Percentiles rank a stretch among this genome's conserved stretches.
phyloP scores from a whole-genome alignment of 352 stramenopile species.

The Globisporangium parvum region DNA sequence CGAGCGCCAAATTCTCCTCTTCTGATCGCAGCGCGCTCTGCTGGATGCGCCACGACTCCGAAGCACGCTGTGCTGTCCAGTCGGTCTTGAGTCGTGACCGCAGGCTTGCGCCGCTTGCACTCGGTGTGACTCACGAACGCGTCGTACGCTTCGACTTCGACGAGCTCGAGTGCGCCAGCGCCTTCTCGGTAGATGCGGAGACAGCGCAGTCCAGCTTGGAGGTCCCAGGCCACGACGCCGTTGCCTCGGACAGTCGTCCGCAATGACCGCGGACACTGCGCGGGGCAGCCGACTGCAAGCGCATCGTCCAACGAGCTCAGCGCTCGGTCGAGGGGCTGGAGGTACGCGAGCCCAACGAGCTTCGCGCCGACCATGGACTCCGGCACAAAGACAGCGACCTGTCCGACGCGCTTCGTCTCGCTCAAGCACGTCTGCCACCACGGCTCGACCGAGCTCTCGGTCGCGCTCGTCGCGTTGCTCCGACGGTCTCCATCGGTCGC shows the following conservation, averaged over 20 bases:
- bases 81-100: slow-evolving; percentile 41
- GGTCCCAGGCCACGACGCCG: slow-evolving; percentile 38
- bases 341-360: slow-evolving; percentile 31
- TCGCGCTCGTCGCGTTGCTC: slow-evolving; percentile 15
- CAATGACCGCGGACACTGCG: slow-evolving; percentile 27
- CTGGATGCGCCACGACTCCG: slow-evolving; percentile 46
- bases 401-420: slow-evolving; percentile 33
- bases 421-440: slow-evolving; percentile 57
- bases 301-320: slow-evolving; percentile 17
- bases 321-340: slow-evolving; percentile 18
- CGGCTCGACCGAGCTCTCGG: slow-evolving; percentile 24
- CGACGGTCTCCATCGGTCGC: slow-evolving; percentile 24
- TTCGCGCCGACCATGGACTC: slow-evolving; percentile 14
- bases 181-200: slow-evolving; percentile 52
- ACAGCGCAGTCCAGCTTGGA: slow-evolving; percentile 34
- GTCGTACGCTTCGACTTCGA: slow-evolving; percentile 50
- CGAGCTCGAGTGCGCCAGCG: slow-evolving; percentile 24
- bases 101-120: slow-evolving; percentile 32
- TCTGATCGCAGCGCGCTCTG: slow-evolving; percentile 45
- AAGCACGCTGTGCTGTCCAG: slow-evolving; percentile 27
- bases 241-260: slow-evolving; percentile 22
- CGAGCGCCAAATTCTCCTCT: slow-evolving; percentile 50
- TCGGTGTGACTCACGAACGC: slow-evolving; percentile 41
- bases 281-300: slow-evolving; percentile 30
- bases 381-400: slow-evolving; percentile 46